Evolutionary conservation across 441 rosid genomes (phyloP), one percentile per base, ranked within the genome.

Genomic region (Brassica hybrid): DNA sequence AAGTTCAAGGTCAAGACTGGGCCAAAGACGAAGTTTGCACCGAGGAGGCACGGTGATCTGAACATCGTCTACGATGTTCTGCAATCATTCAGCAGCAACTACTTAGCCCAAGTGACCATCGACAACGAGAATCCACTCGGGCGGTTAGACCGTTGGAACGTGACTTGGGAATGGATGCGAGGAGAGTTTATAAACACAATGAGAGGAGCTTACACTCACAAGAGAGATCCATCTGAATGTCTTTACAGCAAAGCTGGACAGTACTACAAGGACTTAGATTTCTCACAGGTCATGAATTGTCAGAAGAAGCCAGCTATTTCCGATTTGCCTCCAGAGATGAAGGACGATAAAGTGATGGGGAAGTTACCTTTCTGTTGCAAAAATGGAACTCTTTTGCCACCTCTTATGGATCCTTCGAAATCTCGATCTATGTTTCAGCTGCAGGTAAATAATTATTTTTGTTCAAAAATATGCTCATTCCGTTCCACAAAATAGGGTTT

Each of bases 341-440:
- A 74, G 8, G 90, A 95, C 7, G 99, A 95, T 74, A 17, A 88
- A 0, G 73, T 86, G 19, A 60, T 76, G 0, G 99, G 97, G 2
- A 88, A 86, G 79, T 36, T 95, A 21, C 98, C 97, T 4, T 88
- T n/a, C 19, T 95, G 99, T 72, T 95, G 99, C 64, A 84, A 83
- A 58, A 91, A 91, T n/a, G 99, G 98, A 6, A 81, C 86, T 66
- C 74, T 95, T 27, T 80, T 93, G 77, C 94, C 99, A 10, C 32
- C 84, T 6, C 8, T 80, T 50, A 95, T 95, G 97, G 90, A 95
- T 67, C 84, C 72, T 56, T 79, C 23, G 34, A 82, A 85, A 74
- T 52, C 98, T 10, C 77, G 78, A 72, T 83, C 96, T 4, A 68
- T 88, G 12, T 95, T 95, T 83, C 98, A 95, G 67, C 5, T 95